Conservation (phyloP, 1,284 basidiomycete genomes). For the Ceratobasidium sp. region DNA sequence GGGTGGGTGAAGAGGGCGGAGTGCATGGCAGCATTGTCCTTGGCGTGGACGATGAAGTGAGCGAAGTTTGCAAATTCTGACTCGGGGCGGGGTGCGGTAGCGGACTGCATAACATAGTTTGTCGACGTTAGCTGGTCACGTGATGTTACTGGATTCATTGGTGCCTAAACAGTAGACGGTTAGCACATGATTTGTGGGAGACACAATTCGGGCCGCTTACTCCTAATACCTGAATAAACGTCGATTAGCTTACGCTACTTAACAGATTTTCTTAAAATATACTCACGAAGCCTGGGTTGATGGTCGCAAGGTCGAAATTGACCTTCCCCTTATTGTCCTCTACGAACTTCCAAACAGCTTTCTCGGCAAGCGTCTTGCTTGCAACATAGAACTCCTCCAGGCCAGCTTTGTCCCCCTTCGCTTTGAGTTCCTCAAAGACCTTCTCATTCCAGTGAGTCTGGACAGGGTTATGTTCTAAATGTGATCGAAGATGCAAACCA, state of each 20-base stretch:
- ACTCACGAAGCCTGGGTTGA: constrained; percentile 43
- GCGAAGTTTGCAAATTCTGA: background rate
- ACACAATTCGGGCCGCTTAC: too few relatives aligned
- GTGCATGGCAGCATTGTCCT: background rate
- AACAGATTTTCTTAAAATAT: too few relatives aligned
- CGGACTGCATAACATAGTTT: background rate
- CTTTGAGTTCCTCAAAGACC: constrained; percentile 25
- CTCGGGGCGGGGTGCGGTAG: background rate
- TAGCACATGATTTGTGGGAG: too few relatives aligned
- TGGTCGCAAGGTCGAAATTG: constrained; percentile 43
- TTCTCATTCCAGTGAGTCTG: constrained; percentile 36
- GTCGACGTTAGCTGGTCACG: constrained; percentile 9
- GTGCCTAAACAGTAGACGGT: background rate
- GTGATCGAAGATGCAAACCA: background rate
- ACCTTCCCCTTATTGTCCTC: constrained; percentile 42
- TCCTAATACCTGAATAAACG: too few relatives aligned
- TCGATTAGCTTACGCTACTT: too few relatives aligned
- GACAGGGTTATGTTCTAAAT: background rate
- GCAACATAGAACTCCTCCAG: constrained; percentile 9
- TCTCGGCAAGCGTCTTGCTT: constrained; percentile 31
- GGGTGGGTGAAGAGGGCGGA: background rate
- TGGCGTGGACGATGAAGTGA: background rate
- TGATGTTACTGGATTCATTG: background rate
- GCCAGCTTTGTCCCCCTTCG: constrained; percentile 14
- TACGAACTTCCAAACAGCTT: constrained; percentile 46